A percentile compares a stretch with the other conserved stretches of the same genome.
Evolutionary conservation across 2,329 filamentous ascomycete genomes (phyloP).

Genomic region (Aureobasidium sp.): DNA sequence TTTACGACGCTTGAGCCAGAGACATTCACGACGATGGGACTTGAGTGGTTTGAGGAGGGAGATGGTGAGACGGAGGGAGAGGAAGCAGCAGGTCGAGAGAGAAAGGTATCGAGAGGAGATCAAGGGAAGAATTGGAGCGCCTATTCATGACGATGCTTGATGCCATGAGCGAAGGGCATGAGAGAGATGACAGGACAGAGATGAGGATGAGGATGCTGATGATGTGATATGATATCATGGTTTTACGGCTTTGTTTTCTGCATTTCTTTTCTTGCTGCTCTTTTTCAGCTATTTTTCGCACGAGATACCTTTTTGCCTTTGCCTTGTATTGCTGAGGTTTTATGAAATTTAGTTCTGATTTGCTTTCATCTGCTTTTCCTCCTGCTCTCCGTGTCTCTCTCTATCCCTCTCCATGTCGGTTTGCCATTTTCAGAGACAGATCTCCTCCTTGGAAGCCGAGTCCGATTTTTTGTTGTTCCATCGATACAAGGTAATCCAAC

Average conservation of each 20-base stretch:
- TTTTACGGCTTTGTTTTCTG: neutral
- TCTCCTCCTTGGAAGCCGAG: no score
- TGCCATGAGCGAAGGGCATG: neutral
- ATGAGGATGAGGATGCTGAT: neutral
- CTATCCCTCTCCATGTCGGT: no score
- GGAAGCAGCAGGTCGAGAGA: conserved; percentile 37
- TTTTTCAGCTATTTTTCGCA: neutral
- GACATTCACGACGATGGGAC: conserved; percentile 13
- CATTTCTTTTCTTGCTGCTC: neutral
- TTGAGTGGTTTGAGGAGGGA: conserved; percentile 38
- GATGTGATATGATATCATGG: neutral
- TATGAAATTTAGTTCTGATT: neutral
- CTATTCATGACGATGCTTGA: neutral
- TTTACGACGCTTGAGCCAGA: conserved; percentile 2
- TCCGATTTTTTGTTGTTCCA: no score
- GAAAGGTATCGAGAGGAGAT: conserved; percentile 47
- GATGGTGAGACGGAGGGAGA: conserved; percentile 24
- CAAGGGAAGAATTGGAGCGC: conserved; percentile 44
- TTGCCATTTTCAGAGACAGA: no score
- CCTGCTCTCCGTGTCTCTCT: no score
- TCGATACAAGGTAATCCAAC: no score
- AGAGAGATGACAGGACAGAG: no score
- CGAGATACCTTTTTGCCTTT: neutral
- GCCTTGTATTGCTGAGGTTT: neutral
- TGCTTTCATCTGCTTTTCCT: neutral